phyloP scores from a whole-genome alignment of 129 eudicot genomes.

The Lactuca sativa region DNA sequence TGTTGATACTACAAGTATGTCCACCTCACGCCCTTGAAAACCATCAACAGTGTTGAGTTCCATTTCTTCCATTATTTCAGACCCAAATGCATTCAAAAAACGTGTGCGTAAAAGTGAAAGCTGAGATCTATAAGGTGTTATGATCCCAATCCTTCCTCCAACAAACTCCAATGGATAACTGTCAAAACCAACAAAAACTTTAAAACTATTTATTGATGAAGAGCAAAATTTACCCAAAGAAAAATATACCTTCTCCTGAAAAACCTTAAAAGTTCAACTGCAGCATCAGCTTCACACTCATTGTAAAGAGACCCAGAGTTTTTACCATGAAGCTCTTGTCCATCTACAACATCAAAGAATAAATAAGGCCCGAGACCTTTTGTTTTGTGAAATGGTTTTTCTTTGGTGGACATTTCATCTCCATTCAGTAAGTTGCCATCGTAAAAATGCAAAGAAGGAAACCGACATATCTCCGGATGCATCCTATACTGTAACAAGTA shows the following conservation, averaged over 20 bases:
- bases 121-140: conserved; percentile 88
- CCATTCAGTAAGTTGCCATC: conserved; percentile 83
- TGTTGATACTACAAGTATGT: conserved; percentile 84
- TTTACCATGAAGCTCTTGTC: conserved; percentile 78
- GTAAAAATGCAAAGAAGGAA: conserved; percentile 93
- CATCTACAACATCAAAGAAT: conserved; percentile 82
- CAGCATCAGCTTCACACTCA: conserved; percentile 95
- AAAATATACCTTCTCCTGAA: conserved; percentile 64
- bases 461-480: conserved; percentile 95
- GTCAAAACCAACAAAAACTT: conserved; percentile 16
- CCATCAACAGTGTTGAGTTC: conserved; percentile 98
- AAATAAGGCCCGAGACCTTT: conserved; percentile 85
- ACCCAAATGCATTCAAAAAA: conserved; percentile 76
- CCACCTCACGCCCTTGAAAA: conserved; percentile 98
- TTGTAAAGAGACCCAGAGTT: conserved; percentile 80
- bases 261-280: conserved; percentile 68
- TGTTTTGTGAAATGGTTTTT: conserved; percentile 72
- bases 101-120: conserved; percentile 77
- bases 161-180: conserved; percentile 76
- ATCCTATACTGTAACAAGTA: conserved; percentile 76
- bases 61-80: conserved; percentile 62
- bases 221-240: too few relatives aligned
- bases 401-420: conserved; percentile 52
- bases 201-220: neutral
- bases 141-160: conserved; percentile 84